phyloP scores from a whole-genome alignment of 1,284 basidiomycete species.

The Cryptococcus sp. region DNA sequence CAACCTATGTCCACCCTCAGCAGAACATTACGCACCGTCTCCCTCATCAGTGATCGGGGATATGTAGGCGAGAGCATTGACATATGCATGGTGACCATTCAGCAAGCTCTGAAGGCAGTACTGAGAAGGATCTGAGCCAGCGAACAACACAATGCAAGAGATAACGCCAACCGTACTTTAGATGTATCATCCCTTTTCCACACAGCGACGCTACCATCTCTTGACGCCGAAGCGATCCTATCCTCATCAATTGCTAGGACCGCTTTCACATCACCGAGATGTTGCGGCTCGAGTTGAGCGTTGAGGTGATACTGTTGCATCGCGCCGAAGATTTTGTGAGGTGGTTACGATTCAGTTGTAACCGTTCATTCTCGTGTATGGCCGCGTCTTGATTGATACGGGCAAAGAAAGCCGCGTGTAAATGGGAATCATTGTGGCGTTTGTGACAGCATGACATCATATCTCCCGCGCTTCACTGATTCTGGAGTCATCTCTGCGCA shows the following conservation, averaged over 20 bases:
- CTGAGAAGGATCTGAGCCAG: conserved; percentile 4
- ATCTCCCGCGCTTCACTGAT: too few species aligned
- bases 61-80: conserved; percentile 38
- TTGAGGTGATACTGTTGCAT: conserved; percentile 16
- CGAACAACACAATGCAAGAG: background rate
- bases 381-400: too few species aligned
- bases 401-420: too few species aligned
- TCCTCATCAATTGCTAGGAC: conserved; percentile 28
- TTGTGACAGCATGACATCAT: too few species aligned
- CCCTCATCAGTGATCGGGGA: conserved; percentile 1
- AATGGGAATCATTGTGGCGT: too few species aligned
- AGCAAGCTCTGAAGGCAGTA: conserved; percentile 27
- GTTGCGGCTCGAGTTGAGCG: conserved; percentile 21
- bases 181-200: conserved; percentile 22
- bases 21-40: background rate
- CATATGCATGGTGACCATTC: conserved; percentile 40
- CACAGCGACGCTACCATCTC: conserved; percentile 35
- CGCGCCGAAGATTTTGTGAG: background rate
- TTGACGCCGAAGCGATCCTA: conserved; percentile 31
- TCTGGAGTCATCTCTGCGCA: too few species aligned
- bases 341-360: too few species aligned
- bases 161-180: too few species aligned
- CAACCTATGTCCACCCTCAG: too few species aligned
- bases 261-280: conserved; percentile 36
- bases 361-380: too few species aligned